Conservation (phyloP, 805 yeast species). For the Saccharomycopsis schoenii region DNA sequence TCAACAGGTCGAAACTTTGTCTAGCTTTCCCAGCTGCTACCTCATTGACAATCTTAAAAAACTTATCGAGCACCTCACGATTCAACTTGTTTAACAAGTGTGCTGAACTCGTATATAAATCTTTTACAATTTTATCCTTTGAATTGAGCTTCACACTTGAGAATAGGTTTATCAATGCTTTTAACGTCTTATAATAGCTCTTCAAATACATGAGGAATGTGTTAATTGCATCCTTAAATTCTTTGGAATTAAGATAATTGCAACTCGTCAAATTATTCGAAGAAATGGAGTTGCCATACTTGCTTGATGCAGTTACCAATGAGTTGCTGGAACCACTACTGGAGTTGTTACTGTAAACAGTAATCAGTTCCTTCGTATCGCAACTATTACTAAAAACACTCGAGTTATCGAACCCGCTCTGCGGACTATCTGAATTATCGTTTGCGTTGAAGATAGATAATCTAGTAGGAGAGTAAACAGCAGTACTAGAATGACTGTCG, state of each 20-base stretch:
- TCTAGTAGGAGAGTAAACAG: background rate
- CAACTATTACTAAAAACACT: background rate
- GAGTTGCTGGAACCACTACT: conserved; percentile 1
- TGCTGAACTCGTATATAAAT: background rate
- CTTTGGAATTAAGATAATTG: background rate
- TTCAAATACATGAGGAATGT: background rate
- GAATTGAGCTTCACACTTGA: background rate
- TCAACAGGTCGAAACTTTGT: background rate
- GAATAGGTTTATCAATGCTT: background rate
- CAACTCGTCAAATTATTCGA: background rate
- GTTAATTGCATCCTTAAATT: background rate
- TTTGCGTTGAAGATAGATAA: background rate
- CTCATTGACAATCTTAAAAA: background rate
- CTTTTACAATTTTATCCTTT: background rate
- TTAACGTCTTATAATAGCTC: background rate
- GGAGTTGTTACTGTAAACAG: background rate
- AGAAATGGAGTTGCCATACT: background rate
- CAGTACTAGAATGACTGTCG: too few relatives aligned
- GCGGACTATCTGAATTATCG: background rate
- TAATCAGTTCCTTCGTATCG: background rate
- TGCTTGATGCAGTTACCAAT: background rate
- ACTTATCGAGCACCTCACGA: background rate
- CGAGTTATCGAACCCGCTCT: background rate
- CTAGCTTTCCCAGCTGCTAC: background rate
- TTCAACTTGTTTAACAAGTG: background rate